Evolutionary conservation across 2,329 filamentous ascomycete species (phyloP).

Genomic region (Botrytis sinoallii): DNA sequence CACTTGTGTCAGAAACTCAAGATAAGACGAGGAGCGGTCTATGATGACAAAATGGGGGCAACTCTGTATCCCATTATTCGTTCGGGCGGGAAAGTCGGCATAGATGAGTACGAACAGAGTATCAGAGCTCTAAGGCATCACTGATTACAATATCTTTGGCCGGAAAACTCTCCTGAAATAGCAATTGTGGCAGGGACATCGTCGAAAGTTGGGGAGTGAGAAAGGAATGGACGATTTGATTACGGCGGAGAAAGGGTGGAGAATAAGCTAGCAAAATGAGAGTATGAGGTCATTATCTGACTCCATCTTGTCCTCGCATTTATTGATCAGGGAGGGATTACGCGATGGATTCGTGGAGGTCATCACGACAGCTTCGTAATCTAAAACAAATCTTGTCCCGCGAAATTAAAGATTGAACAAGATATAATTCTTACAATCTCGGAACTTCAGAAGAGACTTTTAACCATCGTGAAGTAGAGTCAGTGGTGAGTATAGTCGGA

Average conservation of each 20-base stretch:
- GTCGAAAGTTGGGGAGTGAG: not conserved
- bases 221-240: not conserved
- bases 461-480: not conserved
- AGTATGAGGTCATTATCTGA: constrained; percentile 2
- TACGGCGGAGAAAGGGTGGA: not conserved
- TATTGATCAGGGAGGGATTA: not conserved
- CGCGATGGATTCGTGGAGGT: not conserved
- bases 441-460: not conserved
- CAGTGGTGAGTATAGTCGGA: not conserved
- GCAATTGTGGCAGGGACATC: not conserved
- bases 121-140: not conserved
- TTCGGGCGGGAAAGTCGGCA: not conserved
- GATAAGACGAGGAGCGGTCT: not conserved
- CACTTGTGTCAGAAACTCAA: not conserved
- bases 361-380: not conserved
- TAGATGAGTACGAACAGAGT: not conserved
- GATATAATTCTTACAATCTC: not conserved
- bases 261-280: not conserved
- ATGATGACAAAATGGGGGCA: not conserved
- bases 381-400: not conserved
- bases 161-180: not conserved
- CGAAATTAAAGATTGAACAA: not conserved
- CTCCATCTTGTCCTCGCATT: not conserved
- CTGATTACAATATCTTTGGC: not conserved
- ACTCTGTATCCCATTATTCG: not conserved